A percentile compares a stretch with the other conserved stretches of the same genome.
These are phyloP conservation scores for Raphidocelis subcapitata DNA, from an alignment of 139 green algal species.

Conservation along the genomic window DNA sequence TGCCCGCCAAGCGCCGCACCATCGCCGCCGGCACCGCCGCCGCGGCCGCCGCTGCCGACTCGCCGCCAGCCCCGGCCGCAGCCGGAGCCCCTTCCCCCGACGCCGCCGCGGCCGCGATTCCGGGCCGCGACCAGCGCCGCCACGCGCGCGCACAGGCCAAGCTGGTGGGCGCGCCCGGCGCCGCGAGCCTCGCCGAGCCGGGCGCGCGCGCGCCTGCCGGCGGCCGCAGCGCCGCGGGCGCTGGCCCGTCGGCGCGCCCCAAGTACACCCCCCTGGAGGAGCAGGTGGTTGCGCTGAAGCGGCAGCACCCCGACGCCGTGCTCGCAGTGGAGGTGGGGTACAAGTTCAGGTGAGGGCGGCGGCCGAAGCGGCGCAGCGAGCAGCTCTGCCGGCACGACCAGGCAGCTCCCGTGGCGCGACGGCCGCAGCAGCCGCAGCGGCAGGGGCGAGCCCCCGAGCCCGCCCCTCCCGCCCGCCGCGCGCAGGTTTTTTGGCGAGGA, in stretches of 20 bases:
- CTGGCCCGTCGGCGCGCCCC: background rate
- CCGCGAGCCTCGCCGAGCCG: background rate
- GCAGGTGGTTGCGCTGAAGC: slow-evolving; percentile 54
- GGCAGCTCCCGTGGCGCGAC: too few species aligned
- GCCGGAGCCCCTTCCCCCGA: background rate
- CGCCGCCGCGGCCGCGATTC: background rate
- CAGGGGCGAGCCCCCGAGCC: too few species aligned
- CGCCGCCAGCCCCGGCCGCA: background rate
- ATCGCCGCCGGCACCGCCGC: background rate
- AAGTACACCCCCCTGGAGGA: slow-evolving; percentile 77
- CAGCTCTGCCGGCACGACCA: too few species aligned
- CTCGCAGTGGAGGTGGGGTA: slow-evolving; percentile 78
- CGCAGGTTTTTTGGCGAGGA: slow-evolving; percentile 82
- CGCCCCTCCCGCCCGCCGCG: too few species aligned
- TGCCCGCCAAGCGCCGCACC: background rate
- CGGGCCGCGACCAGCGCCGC: background rate
- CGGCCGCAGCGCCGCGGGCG: background rate
- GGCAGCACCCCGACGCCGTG: slow-evolving; percentile 63
- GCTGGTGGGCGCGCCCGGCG: slow-evolving; percentile 26
- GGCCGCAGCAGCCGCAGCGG: too few species aligned
- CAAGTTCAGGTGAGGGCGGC: slow-evolving; percentile 16
- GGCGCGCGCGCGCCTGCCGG: background rate
- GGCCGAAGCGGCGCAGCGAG: too few species aligned
- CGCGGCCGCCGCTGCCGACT: background rate
- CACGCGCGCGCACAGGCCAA: slow-evolving; percentile 39